Percentiles rank a stretch among this genome's conserved stretches.
Evolutionary conservation across 441 rosid genomes (phyloP).

Genomic region (Arabidopsis lyrata): DNA sequence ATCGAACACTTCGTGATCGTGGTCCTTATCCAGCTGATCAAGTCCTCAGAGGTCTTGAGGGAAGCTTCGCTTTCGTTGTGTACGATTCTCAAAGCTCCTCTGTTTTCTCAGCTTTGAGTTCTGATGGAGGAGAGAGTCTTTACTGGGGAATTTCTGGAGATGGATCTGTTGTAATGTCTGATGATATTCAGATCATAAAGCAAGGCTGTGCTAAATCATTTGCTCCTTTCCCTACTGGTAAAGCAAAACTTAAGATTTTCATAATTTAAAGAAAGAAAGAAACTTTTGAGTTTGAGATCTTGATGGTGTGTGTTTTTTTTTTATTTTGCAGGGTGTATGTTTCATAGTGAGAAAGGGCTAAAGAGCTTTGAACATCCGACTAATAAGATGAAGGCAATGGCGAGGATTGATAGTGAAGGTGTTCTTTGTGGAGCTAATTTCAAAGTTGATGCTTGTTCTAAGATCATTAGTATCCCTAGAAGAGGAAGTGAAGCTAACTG

Average conservation of each 20-base stretch:
- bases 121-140: conserved; percentile 74
- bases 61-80: conserved; percentile 73
- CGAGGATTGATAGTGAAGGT: conserved; percentile 74
- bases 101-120: conserved; percentile 71
- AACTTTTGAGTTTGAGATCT: conserved; percentile 7
- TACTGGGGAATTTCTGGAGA: conserved; percentile 82
- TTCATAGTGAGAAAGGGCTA: conserved; percentile 63
- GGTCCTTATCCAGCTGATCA: conserved; percentile 85
- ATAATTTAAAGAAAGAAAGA: background rate
- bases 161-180: conserved; percentile 74
- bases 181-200: conserved; percentile 64
- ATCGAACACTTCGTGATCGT: conserved; percentile 68
- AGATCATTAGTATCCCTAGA: conserved; percentile 60
- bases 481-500: conserved; percentile 71
- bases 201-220: conserved; percentile 75
- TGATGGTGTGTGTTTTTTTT: background rate
- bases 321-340: conserved; percentile 58
- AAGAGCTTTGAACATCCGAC: conserved; percentile 75
- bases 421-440: conserved; percentile 69
- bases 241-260: background rate
- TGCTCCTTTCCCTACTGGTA: conserved; percentile 82
- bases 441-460: conserved; percentile 64
- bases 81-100: conserved; percentile 62
- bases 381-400: conserved; percentile 70
- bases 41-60: conserved; percentile 69